phyloP scores from a whole-genome alignment of 306 rosid genomes.

The Pyrus bretschneideri region DNA sequence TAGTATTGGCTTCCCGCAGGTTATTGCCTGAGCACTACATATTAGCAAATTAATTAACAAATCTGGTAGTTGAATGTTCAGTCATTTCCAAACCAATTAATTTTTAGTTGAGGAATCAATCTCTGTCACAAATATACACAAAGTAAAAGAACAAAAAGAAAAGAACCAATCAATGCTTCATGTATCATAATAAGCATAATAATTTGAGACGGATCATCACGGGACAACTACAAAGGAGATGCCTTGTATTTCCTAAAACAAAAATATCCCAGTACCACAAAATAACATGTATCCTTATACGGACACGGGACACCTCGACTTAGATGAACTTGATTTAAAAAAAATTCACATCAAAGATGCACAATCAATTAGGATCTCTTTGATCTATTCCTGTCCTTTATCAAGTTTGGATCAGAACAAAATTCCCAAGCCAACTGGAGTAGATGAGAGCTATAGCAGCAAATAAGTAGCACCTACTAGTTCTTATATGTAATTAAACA shows the following conservation, averaged over 20 bases:
- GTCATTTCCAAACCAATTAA: neutral
- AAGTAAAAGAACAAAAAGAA: neutral
- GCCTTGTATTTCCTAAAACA: too few relatives aligned
- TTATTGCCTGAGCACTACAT: conserved; percentile 42
- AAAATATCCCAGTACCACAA: too few relatives aligned
- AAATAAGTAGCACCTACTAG: neutral
- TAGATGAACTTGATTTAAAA: too few relatives aligned
- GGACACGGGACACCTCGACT: too few relatives aligned
- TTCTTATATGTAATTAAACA: too few relatives aligned
- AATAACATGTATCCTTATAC: too few relatives aligned
- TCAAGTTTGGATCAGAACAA: too few relatives aligned
- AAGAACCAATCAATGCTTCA: too few relatives aligned
- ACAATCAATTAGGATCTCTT: neutral
- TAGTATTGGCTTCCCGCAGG: conserved; percentile 59
- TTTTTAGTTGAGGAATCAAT: too few relatives aligned
- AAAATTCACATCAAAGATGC: neutral
- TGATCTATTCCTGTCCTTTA: neutral
- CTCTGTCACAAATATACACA: neutral
- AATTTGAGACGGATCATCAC: too few relatives aligned
- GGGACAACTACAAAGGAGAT: too few relatives aligned
- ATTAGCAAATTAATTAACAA: neutral
- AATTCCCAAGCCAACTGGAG: neutral
- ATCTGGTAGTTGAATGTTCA: neutral
- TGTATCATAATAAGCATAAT: too few relatives aligned
- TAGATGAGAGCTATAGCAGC: neutral